phyloP scores from a whole-genome alignment of 768 basidiomycete genomes.

The Rhizopogon vesiculosus region DNA sequence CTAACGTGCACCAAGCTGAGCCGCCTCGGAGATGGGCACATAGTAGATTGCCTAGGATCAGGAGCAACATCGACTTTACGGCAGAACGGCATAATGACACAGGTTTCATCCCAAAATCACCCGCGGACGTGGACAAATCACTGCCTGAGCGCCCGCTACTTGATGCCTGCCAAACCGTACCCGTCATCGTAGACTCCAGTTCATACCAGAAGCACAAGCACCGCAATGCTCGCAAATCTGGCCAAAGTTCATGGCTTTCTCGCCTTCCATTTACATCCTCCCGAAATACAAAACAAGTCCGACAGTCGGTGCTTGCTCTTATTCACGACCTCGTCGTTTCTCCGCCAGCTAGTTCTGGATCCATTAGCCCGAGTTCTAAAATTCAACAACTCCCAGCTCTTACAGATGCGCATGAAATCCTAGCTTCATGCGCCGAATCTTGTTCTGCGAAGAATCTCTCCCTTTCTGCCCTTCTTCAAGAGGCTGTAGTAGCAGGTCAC shows the following conservation, averaged over 20 bases:
- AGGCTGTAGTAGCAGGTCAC: slow-evolving; percentile 16
- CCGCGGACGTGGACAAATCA: neutral
- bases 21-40: neutral
- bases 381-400: neutral
- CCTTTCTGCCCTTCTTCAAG: slow-evolving; percentile 22
- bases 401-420: slow-evolving; percentile 28
- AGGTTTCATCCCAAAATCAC: neutral
- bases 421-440: slow-evolving; percentile 57
- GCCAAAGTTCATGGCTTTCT: slow-evolving; percentile 23
- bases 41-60: neutral
- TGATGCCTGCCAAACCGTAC: neutral
- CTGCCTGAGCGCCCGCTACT: neutral
- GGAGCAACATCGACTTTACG: neutral
- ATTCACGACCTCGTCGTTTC: slow-evolving; percentile 45
- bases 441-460: slow-evolving; percentile 50
- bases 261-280: slow-evolving; percentile 21
- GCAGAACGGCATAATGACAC: neutral
- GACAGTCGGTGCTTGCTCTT: slow-evolving; percentile 44
- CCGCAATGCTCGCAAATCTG: neutral
- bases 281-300: slow-evolving; percentile 39
- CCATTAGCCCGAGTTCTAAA: neutral
- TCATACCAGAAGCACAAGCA: neutral
- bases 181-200: no score
- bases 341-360: slow-evolving; percentile 12
- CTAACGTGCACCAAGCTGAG: neutral